A percentile compares a stretch with the other conserved stretches of the same genome.
Evolutionary conservation across 2,329 filamentous ascomycete species (phyloP).

Genomic region (Phoma sp.): DNA sequence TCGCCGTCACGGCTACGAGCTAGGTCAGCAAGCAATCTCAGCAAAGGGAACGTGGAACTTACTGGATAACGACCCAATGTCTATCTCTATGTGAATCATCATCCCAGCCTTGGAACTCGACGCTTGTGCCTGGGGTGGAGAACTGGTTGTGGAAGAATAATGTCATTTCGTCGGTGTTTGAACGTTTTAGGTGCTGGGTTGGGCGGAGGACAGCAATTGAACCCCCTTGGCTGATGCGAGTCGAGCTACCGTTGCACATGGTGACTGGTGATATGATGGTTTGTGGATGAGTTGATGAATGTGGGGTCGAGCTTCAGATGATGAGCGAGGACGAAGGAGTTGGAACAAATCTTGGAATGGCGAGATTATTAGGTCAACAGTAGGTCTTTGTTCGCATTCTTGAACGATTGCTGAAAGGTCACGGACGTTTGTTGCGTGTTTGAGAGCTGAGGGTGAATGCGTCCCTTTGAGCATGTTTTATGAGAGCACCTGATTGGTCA

Average conservation of each 20-base stretch:
- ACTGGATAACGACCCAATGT: constrained; percentile 45
- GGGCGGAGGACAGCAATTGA: constrained; percentile 44
- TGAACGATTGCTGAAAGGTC: background rate
- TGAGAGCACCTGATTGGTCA: constrained; percentile 39
- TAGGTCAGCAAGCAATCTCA: background rate
- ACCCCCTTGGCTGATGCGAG: constrained; percentile 42
- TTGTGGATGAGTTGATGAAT: background rate
- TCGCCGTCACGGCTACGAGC: constrained; percentile 40
- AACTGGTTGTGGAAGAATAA: constrained; percentile 40
- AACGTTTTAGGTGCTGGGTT: constrained; percentile 12
- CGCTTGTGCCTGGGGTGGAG: constrained; percentile 30
- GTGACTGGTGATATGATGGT: background rate
- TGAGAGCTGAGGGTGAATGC: constrained; percentile 33
- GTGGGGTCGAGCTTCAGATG: background rate
- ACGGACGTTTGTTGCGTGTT: background rate
- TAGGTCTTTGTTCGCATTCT: background rate
- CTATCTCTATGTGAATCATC: constrained; percentile 6
- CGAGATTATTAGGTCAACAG: background rate
- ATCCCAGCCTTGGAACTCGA: constrained; percentile 35
- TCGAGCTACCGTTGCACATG: constrained; percentile 29
- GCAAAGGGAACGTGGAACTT: background rate
- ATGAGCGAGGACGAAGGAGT: background rate
- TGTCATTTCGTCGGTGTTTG: constrained; percentile 29
- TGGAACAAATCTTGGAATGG: background rate
- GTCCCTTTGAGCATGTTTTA: constrained; percentile 48